Percentiles rank a stretch among this genome's conserved stretches.
Conservation (phyloP, 2,329 filamentous ascomycete species). For the Alternaria sp. region DNA sequence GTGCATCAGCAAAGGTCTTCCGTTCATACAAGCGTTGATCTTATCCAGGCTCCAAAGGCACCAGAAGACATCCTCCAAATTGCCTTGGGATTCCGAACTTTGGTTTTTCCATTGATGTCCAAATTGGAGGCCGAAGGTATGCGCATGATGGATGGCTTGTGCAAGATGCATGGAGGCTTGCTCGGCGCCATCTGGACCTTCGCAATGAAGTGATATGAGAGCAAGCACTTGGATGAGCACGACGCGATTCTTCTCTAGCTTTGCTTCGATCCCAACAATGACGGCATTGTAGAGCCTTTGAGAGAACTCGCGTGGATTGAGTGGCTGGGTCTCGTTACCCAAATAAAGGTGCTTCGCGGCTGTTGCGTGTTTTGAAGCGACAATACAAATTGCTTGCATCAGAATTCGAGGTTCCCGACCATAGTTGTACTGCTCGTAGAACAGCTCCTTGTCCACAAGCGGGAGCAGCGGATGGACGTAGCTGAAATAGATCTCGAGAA, state of each 20-base stretch:
- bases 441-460: constrained; percentile 53
- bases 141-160: constrained; percentile 58
- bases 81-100: constrained; percentile 46
- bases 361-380: constrained; percentile 55
- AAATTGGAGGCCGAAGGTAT: constrained; percentile 57
- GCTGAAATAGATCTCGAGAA: constrained; percentile 55
- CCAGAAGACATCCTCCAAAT: constrained; percentile 57
- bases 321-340: constrained; percentile 39
- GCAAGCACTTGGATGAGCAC: constrained; percentile 56
- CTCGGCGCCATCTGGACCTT: constrained; percentile 56
- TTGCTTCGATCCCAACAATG: constrained; percentile 50
- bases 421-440: constrained; percentile 46
- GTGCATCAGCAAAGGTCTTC: constrained; percentile 55
- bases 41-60: constrained; percentile 58
- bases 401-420: constrained; percentile 49
- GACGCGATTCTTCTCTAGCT: constrained; percentile 53
- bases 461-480: constrained; percentile 57
- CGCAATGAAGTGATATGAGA: constrained; percentile 55
- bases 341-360: constrained; percentile 51
- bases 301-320: constrained; percentile 54
- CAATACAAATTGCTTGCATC: constrained; percentile 55
- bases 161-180: constrained; percentile 55
- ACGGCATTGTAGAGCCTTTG: constrained; percentile 53
- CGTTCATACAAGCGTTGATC: constrained; percentile 55
- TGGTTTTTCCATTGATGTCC: constrained; percentile 49